Evolutionary conservation across 345 rosid genomes (phyloP).

Genomic region (Schrenkiella parvula): DNA sequence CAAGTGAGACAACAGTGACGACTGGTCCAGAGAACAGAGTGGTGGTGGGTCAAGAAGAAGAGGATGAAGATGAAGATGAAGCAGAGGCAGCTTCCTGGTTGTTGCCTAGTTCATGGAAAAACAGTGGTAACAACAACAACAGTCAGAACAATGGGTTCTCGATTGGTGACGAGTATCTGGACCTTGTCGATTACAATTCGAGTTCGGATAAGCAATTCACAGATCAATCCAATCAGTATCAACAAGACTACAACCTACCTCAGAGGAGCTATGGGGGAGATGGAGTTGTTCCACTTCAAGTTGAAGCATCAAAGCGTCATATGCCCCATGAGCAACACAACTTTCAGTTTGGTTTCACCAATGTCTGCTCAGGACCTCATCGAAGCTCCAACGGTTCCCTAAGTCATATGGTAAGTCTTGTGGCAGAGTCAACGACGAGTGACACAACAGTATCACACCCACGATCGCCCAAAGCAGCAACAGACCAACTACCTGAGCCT

Average conservation of each 20-base stretch:
- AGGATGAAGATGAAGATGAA: conserved; percentile 50
- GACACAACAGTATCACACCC: conserved; percentile 54
- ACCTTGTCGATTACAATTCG: conserved; percentile 59
- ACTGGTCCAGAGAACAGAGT: conserved; percentile 23
- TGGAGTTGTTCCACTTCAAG: conserved; percentile 27
- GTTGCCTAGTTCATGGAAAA: conserved; percentile 42
- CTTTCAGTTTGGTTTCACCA: conserved; percentile 47
- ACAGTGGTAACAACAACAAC: conserved; percentile 29
- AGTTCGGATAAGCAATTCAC: conserved; percentile 18
- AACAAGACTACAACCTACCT: conserved; percentile 18
- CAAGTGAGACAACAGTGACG: conserved; percentile 20
- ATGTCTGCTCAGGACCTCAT: conserved; percentile 36
- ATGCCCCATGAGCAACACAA: conserved; percentile 34
- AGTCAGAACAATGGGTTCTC: conserved; percentile 37
- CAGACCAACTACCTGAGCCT: conserved; percentile 50
- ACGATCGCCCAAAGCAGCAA: conserved; percentile 51
- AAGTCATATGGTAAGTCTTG: conserved; percentile 37
- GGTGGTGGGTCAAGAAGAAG: conserved; percentile 41
- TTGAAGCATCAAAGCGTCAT: conserved; percentile 8
- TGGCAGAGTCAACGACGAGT: conserved; percentile 58
- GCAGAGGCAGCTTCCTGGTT: conserved; percentile 91
- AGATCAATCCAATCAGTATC: conserved; percentile 14
- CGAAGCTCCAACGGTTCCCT: conserved; percentile 65
- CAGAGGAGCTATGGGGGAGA: conserved; percentile 22
- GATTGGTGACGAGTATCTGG: conserved; percentile 63